Evolutionary conservation across 257 asterid genomes (phyloP).

Genomic region (Nyctanthes arbortristis): DNA sequence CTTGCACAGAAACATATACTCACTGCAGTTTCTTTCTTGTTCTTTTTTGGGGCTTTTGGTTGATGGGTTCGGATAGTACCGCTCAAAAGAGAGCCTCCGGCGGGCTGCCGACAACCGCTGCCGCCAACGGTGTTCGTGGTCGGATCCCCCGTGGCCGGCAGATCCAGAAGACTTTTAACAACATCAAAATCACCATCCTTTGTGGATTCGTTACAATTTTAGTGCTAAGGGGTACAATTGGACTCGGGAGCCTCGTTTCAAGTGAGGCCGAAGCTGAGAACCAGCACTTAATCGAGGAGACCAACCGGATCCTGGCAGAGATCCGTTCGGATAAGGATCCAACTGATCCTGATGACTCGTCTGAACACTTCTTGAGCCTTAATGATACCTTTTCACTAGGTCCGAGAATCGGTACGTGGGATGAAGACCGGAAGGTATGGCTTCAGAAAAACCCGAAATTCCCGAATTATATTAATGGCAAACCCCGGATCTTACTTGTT

Average conservation of each 20-base stretch:
- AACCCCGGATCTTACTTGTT: constrained; percentile 75
- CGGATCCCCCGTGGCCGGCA: constrained; percentile 70
- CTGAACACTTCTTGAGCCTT: constrained; percentile 32
- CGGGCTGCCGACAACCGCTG: constrained; percentile 47
- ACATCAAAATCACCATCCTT: constrained; percentile 69
- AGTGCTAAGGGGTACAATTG: constrained; percentile 88
- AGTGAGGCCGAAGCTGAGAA: constrained; percentile 64
- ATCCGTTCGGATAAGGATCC: constrained; percentile 77
- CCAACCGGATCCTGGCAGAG: constrained; percentile 70
- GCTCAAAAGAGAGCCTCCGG: constrained; percentile 67
- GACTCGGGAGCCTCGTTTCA: constrained; percentile 65
- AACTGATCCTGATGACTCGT: constrained; percentile 37
- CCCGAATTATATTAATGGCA: constrained; percentile 61
- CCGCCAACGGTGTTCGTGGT: constrained; percentile 49
- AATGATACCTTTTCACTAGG: constrained; percentile 61
- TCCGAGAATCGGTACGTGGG: constrained; percentile 69
- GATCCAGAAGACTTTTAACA: constrained; percentile 75
- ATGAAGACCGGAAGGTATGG: constrained; percentile 70
- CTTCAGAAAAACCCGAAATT: constrained; percentile 61
- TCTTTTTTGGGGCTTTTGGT: background rate
- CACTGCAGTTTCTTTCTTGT: background rate
- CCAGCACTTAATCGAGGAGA: constrained; percentile 63
- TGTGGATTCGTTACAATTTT: constrained; percentile 88
- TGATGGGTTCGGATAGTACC: constrained; percentile 65
- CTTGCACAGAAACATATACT: background rate